Evolutionary conservation across 768 basidiomycete genomes (phyloP), one percentile per base, ranked within the genome.

Genomic region (Macrolepiota fuliginosa): DNA sequence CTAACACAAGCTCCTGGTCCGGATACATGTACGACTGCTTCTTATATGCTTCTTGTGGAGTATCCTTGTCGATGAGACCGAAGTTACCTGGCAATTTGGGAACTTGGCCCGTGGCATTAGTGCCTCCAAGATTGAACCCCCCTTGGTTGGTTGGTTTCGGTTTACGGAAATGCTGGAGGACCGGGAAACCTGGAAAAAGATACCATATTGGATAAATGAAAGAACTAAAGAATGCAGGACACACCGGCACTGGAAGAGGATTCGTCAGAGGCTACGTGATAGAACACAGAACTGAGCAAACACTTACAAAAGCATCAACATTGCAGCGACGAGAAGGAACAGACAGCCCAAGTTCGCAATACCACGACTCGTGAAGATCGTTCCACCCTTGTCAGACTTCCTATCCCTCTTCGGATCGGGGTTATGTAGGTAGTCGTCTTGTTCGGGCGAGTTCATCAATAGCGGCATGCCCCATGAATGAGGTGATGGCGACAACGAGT

Each of bases 111-210:
- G 83, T 84, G 4, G 83, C 77, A 63, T 92, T 92, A 66, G 82
- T 83, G 0, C 89, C 90, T 1, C 90, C 90, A 3, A 91, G 75
- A 64, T 90, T 89, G 73, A 86, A 91, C 4, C 81, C 88, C 1
- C 83, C 78, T 64, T 77, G 76, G 17, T 68, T 80, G 0, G 74
- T 75, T 45, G 77, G 79, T 42, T 66, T 73, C 56, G 71, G 75
- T n/a, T 69, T 71, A 19, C 76, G 62, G 54, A 85, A 74, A 63
- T 84, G 80, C 19, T 72, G 78, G 27, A 81, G 68, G 24, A 87
- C 67, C 4, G 87, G 86, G 63, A 77, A 85, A 10, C 78, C 85
- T 78, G 51, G 9, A 45, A 25, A 17, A 46, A 19, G 19, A 24
- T 13, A 22, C 27, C 1, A 63, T 32, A n/a, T 35, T 50, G 45